These are phyloP conservation scores for Ramaria sp. DNA, from an alignment of 768 basidiomycete genomes.

Conservation along the genomic window DNA sequence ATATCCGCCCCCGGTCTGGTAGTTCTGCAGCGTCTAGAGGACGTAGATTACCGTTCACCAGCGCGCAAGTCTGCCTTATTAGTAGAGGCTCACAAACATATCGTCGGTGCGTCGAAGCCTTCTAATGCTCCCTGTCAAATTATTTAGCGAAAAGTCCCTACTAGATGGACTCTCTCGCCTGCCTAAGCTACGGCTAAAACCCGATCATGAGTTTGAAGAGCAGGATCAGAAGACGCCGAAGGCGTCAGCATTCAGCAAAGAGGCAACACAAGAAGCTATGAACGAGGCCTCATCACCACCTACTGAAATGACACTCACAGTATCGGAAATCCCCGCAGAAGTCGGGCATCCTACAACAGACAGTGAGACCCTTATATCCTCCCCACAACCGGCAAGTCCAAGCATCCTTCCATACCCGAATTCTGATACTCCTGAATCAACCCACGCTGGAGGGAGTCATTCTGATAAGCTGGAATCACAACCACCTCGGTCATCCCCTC, in stretches of 20 bases:
- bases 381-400: too few relatives aligned
- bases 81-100: conserved; percentile 73
- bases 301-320: not conserved
- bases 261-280: not conserved
- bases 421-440: not conserved
- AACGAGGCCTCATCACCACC: not conserved
- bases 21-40: conserved; percentile 47
- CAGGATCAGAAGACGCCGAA: conserved; percentile 22
- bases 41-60: conserved; percentile 42
- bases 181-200: conserved; percentile 64
- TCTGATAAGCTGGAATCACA: not conserved
- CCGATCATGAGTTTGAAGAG: conserved; percentile 36
- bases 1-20: not conserved
- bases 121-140: not conserved
- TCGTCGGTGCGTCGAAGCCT: conserved; percentile 59
- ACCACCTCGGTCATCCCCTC: not conserved
- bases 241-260: conserved; percentile 4
- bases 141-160: not conserved
- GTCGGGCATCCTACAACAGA: not conserved
- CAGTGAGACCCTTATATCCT: too few relatives aligned
- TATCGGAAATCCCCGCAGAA: not conserved
- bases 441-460: too few relatives aligned
- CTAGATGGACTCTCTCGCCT: conserved; percentile 65
- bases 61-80: conserved; percentile 71
- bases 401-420: not conserved